Base-by-base conservation (phyloP, 345 rosid genomes). In the Eucalyptus shirleyi region DNA sequence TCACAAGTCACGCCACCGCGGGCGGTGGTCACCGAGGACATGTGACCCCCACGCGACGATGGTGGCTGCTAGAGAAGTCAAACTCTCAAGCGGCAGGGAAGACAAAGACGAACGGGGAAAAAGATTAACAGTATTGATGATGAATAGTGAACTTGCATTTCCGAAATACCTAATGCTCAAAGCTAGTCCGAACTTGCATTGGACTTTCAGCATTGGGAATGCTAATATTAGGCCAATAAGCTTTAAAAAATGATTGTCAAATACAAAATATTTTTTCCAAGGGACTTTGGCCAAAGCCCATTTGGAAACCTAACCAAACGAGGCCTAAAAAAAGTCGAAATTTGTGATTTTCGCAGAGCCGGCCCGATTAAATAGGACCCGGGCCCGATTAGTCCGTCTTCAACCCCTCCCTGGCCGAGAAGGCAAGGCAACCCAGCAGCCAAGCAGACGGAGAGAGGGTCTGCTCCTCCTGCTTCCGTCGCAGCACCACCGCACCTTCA, bases 11-110 rank as follows among this genome's bases (percentile, higher is more conserved):
- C 6, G 6, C 51, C 51, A 14, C 51, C 51, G 3, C 17, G 1
- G 1, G 51, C 51, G 3, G 5, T 50, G 17, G 51, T 49, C 50
- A 13, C 6, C 5, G 1, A 13, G 51, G 17, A 14, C 17, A 0
- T 0, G 6, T 0, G 1, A 49, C 50, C 50, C 50, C 1, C 50
- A 49, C 0, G 51, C 3, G 17, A 1, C 6, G 17, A 12, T 50
- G 2, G 51, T 0, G 3, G 0, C 17, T 14, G 1, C 6, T 1
- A 1, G 2, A 50, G 17, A 5, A 50, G 17, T 6, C 1, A 1
- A 50, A 50, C 51, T 50, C 17, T 50, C 6, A 50, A 14, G 17
- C 3, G 17, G 2, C 3, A 4, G 5, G 51, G 51, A 50, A 50
- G 51, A 50, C 6, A 1, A 50, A 50, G 50, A 50, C 6, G 0